These are phyloP conservation scores for Sugiyamaella grinbergsii DNA, from an alignment of 1,139 yeast genomes.

Conservation along the genomic window DNA sequence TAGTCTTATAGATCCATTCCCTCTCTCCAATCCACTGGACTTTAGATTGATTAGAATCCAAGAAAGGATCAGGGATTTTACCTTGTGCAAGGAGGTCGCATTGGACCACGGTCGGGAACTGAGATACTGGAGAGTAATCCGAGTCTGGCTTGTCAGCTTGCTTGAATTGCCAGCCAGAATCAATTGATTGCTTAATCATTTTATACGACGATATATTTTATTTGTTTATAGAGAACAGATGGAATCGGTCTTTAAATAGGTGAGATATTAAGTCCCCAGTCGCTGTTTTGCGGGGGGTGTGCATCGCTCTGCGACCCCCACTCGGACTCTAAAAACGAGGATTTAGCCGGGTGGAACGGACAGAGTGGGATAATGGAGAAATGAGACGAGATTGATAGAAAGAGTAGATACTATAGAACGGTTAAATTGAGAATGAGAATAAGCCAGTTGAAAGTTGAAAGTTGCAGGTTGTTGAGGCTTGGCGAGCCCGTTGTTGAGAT, in stretches of 20 bases:
- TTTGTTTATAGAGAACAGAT: too few relatives aligned
- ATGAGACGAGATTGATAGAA: not conserved
- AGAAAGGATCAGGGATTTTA: constrained; percentile 50
- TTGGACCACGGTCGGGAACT: constrained; percentile 34
- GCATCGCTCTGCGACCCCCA: constrained; percentile 1
- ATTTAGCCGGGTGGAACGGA: not conserved
- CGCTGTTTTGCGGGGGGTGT: not conserved
- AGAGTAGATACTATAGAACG: not conserved
- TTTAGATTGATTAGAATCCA: constrained; percentile 45
- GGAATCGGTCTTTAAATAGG: too few relatives aligned
- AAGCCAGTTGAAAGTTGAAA: not conserved
- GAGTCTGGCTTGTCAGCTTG: constrained; percentile 20
- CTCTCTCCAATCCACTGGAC: constrained; percentile 53
- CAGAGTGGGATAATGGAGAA: not conserved
- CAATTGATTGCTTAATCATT: constrained; percentile 15
- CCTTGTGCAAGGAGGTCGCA: constrained; percentile 45
- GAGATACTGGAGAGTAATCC: constrained; percentile 25
- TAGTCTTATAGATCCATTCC: constrained; percentile 36
- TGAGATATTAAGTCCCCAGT: not conserved
- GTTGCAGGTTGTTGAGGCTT: too few relatives aligned
- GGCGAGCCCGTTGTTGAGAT: too few relatives aligned
- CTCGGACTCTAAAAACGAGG: not conserved
- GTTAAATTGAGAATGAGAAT: not conserved
- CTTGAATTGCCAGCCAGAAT: constrained; percentile 20
- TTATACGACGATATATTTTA: too few relatives aligned